Evolutionary conservation across 2,329 filamentous ascomycete species (phyloP), one percentile per base, ranked within the genome.

Genomic region (Exophiala calicioides): DNA sequence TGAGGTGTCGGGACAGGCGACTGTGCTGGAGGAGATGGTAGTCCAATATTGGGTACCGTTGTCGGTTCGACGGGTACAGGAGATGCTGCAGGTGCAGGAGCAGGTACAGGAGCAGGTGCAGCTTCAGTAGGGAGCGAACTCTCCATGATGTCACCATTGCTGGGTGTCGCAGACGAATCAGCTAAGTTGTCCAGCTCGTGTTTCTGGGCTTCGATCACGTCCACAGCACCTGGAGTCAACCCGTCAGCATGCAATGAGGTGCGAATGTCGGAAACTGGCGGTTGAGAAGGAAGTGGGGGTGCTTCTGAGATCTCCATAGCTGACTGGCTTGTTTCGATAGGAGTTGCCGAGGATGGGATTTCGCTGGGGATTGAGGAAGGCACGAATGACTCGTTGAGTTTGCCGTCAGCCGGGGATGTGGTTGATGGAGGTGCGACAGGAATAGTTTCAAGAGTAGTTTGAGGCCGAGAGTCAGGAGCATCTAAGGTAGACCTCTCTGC

Each of bases 1-100:
- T 69, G 61, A 7, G 64, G 62, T 33, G 64, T 43, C 12, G 53
- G 52, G 30, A 55, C 50, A 6, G 56, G 41, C 15, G 55, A 55
- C 37, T 64, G 58, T 7, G 59, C 45, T 4, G 53, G 56, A 29
- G 55, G 50, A 24, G 55, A 49, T 1, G 48, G 53, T 15, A 55
- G 42, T 27, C 51, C 55, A 40, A 42, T 53, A 32, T 53, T 43
- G 13, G 35, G 47, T 21, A 44, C 36, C 19, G 48, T 23, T 3
- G 38, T 16, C 26, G 46, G 40, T 8, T 48, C 36, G 16, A 24
- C 16, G 7, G 31, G 16, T 7, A 33, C 29, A 7, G 26, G 27
- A 10, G 35, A 31, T 15, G 20, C 40, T 23, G 36, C 15, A 8
- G 37, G 7, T 3, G 41, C 2, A 21, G 33, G 18, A 7, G 36